Evolutionary conservation across 306 rosid species (phyloP).

Genomic region (Vigna angularis): DNA sequence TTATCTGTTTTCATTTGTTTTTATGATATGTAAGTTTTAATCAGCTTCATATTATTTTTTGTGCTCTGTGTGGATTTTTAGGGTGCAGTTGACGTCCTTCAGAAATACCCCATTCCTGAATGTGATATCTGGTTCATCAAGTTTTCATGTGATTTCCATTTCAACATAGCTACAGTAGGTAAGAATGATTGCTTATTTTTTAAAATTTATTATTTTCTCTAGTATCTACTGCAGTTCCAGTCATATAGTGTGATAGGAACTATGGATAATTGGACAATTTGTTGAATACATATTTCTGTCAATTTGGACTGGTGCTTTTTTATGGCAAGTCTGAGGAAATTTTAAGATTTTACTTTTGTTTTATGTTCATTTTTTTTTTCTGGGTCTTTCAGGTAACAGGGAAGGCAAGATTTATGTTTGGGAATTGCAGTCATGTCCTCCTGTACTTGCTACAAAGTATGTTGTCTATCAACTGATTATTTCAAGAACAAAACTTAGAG

Average conservation of each 20-base stretch:
- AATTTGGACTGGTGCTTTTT: conserved; percentile 5
- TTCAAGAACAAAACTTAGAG: neutral
- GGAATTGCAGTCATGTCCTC: conserved; percentile 98
- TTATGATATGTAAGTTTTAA: neutral
- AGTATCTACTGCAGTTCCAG: conserved; percentile 8
- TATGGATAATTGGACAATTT: conserved; percentile 17
- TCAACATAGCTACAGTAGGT: conserved; percentile 82
- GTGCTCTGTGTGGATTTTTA: conserved; percentile 42
- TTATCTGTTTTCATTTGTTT: conserved; percentile 19
- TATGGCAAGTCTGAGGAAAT: neutral
- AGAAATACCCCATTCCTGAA: conserved; percentile 94
- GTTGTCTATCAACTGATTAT: neutral
- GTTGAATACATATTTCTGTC: neutral
- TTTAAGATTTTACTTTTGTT: neutral
- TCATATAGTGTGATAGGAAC: neutral
- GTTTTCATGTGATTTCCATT: conserved; percentile 93
- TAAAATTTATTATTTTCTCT: neutral
- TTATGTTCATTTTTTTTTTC: conserved; percentile 9
- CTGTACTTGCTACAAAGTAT: conserved; percentile 77
- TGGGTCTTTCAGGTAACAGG: conserved; percentile 71
- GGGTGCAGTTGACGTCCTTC: conserved; percentile 93
- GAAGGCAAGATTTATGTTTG: conserved; percentile 90
- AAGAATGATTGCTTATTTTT: conserved; percentile 32
- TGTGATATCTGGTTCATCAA: conserved; percentile 99
- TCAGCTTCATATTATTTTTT: neutral